Base-by-base conservation (phyloP, 805 yeast genomes). In the Grigorovia yakushimaensis region DNA sequence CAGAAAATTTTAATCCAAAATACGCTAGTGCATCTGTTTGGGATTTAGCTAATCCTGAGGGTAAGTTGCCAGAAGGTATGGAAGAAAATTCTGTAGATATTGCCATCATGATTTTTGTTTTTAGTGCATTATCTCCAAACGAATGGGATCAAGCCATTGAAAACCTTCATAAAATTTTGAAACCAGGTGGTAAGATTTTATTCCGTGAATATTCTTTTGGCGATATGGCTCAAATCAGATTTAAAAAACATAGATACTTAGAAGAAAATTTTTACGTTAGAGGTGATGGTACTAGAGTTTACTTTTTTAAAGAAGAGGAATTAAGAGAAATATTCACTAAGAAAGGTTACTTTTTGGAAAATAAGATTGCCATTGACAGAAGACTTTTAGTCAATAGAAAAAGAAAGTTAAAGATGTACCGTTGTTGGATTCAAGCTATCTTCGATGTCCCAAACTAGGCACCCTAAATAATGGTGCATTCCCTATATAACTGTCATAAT, bases 241-340 rank as follows among this genome's bases (percentile, higher is more conserved):
- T 91, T 71, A 93, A 93, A 67, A 85, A 84, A 63, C 84, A 86
- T 43, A 77, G 98, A 57, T 67, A 87, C 23, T 65, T 93, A 47
- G 96, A 87, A 47, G 97, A 91, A 48, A 89, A 93, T 65, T 93
- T 93, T 61, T 93, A 93, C 66, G 88, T 89, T 37, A 78, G 98
- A 59, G 98, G 98, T 37, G 98, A 93, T 63, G 98, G 98, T 43
- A 93, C 98, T 0, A 74, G 98, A 56, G 98, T 93, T 11, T 93
- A 93, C 64, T 93, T 93, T 69, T 93, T 93, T 70, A 87, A 96
- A 2, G 98, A 91, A 62, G 95, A 91, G 49, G 96, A 93, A 67
- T 66, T 91, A 49, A 72, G 85, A 51, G 70, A 75, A 41, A 84
- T 91, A 3, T 93, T 91, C 62, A 74, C 81, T 15, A 59, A 66